phyloP scores from a whole-genome alignment of 352 stramenopile genomes.

The Aphanomyces cochlioides region DNA sequence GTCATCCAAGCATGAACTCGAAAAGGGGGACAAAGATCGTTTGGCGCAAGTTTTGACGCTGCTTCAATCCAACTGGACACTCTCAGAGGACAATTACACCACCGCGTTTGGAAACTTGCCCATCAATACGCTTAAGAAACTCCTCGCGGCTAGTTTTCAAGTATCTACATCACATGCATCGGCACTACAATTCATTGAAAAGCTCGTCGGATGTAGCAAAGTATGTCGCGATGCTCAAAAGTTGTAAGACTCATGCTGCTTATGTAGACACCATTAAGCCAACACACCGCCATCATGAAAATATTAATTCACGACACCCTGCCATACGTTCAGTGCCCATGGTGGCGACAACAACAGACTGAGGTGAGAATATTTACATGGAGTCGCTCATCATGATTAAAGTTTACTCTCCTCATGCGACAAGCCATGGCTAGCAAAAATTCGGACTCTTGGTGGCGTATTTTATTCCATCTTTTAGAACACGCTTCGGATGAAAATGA shows the following conservation, averaged over 20 bases:
- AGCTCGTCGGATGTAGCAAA: conserved; percentile 5
- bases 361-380: neutral
- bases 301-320: conserved; percentile 6
- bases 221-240: neutral
- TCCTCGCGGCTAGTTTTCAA: conserved; percentile 1
- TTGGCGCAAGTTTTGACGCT: conserved; percentile 26
- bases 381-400: neutral
- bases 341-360: neutral
- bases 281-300: neutral
- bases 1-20: neutral
- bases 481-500: neutral
- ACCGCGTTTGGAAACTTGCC: conserved; percentile 36
- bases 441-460: neutral
- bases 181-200: conserved; percentile 9
- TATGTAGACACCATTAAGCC: neutral
- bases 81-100: conserved; percentile 33
- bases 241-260: no score
- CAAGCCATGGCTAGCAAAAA: neutral
- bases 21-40: conserved; percentile 18
- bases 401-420: conserved; percentile 8
- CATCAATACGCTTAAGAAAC: conserved; percentile 35
- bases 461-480: conserved; percentile 4
- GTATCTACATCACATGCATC: neutral
- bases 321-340: neutral
- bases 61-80: conserved; percentile 50